Evolutionary conservation across 257 asterid species (phyloP), one percentile per base, ranked within the genome.

Genomic region (Scutellaria barbata): DNA sequence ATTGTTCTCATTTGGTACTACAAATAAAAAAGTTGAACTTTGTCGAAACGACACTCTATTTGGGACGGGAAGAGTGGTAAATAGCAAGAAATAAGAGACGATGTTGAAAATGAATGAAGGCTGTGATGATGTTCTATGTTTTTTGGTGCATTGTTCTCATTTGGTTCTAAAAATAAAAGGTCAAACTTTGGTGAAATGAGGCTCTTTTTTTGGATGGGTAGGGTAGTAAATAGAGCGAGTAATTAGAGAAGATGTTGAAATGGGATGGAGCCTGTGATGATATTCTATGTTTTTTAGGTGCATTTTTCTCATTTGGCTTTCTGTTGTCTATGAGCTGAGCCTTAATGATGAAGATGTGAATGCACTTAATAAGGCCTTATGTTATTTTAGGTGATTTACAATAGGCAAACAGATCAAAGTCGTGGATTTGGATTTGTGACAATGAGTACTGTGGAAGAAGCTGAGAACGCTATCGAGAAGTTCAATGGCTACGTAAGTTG

Each of bases 391-490:
- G 96, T 92, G 61, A 87, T 92, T 75, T 89, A 86, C 74, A 89
- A 87, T 43, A 89, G 96, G 83, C 92, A 89, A 18, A 88, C 95
- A 5, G 95, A 85, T 63, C 88, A 76, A 84, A 92, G 98, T 74
- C 88, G 98, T 18, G 98, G 98, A 5, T 92, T 92, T 3, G 98
- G 96, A 66, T 92, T 92, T 72, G 96, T 92, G 63, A 85, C 98
- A 0, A 92, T 92, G 98, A 80, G 89, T 63, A 87, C 90, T 0
- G 90, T 89, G 60, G 96, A 89, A 80, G 88, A 89, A 83, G 96
- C 96, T 75, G 98, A 89, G 62, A 88, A 84, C 67, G 98, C 98
- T 37, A 89, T 88, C 35, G 92, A 83, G 71, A 52, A 85, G 87
- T 89, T 85, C 74, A 75, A 80, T 77, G 79, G 85, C 56, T 92